phyloP scores from a whole-genome alignment of 495 filamentous ascomycete species.

The Penicillium canescens region DNA sequence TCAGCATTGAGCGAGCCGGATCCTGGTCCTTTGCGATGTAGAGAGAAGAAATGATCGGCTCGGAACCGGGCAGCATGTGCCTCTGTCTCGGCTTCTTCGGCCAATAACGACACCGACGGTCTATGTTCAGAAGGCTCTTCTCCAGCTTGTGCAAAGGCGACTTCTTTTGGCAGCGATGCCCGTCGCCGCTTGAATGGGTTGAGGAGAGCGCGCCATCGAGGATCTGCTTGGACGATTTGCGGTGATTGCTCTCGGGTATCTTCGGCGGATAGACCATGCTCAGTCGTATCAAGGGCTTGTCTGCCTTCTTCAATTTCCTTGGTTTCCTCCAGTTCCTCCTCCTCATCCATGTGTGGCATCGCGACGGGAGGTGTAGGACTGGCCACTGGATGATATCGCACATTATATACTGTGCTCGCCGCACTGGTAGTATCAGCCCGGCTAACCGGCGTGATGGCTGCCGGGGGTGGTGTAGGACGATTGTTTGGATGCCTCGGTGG shows the following conservation, averaged over 20 bases:
- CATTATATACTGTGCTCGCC: slow-evolving; percentile 80
- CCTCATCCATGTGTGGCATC: slow-evolving; percentile 42
- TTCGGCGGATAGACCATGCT: slow-evolving; percentile 13
- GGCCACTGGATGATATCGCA: slow-evolving; percentile 77
- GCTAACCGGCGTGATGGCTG: slow-evolving; percentile 70
- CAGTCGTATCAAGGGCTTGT: slow-evolving; percentile 8
- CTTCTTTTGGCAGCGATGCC: slow-evolving; percentile 54
- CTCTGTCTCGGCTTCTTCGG: slow-evolving; percentile 22
- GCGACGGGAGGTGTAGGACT: slow-evolving; percentile 60
- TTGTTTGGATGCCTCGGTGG: slow-evolving; percentile 27
- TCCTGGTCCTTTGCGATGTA: slow-evolving; percentile 25
- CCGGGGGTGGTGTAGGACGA: slow-evolving; percentile 62
- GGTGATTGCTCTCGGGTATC: slow-evolving; percentile 32
- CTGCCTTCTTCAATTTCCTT: slow-evolving; percentile 31
- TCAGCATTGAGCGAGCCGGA: slow-evolving; percentile 27
- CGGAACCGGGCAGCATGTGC: slow-evolving; percentile 15
- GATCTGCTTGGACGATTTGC: slow-evolving; percentile 34
- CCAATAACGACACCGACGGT: slow-evolving; percentile 17
- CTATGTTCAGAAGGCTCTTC: slow-evolving; percentile 28
- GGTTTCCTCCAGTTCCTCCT: slow-evolving; percentile 29
- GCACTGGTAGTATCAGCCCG: slow-evolving; percentile 75
- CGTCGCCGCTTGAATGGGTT: slow-evolving; percentile 56
- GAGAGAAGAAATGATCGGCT: slow-evolving; percentile 33
- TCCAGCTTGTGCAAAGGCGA: slow-evolving; percentile 49
- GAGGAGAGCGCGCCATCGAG: slow-evolving; percentile 50